A percentile compares a stretch with the other conserved stretches of the same genome.
Conservation (phyloP, 2,329 filamentous ascomycete species). For the Cladosporium sp. region DNA sequence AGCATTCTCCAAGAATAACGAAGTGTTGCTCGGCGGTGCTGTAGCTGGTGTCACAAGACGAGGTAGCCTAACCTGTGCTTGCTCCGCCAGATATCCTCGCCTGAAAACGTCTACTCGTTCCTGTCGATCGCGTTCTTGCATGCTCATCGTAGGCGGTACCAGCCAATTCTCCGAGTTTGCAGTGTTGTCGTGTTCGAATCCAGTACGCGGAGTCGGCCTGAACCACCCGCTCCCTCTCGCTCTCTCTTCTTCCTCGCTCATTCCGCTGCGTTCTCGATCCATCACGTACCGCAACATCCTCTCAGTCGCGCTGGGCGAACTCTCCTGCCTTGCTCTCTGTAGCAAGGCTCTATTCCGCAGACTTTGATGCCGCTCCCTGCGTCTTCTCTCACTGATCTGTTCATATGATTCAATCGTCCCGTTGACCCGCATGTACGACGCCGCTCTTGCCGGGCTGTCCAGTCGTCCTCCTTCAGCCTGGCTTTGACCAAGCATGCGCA, state of each 20-base stretch:
- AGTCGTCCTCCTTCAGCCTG: constrained; percentile 32
- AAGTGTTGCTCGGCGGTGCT: background rate
- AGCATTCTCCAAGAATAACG: constrained; percentile 47
- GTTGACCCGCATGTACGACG: constrained; percentile 12
- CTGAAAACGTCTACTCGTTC: constrained; percentile 32
- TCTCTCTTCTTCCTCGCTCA: constrained; percentile 32
- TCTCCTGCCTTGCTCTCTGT: constrained; percentile 29
- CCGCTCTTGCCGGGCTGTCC: constrained; percentile 23
- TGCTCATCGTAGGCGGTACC: constrained; percentile 17
- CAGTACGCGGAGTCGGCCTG: constrained; percentile 19
- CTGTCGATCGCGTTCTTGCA: constrained; percentile 17
- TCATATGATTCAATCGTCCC: constrained; percentile 23
- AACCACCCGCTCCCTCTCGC: constrained; percentile 32
- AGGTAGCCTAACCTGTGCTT: constrained; percentile 26
- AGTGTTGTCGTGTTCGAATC: background rate
- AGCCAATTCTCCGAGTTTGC: constrained; percentile 20
- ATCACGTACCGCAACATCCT: constrained; percentile 39
- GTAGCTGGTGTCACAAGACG: constrained; percentile 24
- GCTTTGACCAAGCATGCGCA: constrained; percentile 34
- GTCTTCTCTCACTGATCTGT: constrained; percentile 25
- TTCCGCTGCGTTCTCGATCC: constrained; percentile 34
- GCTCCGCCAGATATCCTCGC: constrained; percentile 32
- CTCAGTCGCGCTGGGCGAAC: constrained; percentile 31
- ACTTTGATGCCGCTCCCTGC: constrained; percentile 28
- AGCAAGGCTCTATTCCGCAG: constrained; percentile 29